phyloP scores from a whole-genome alignment of 371 early-diverging fungal species.

The Dinochytrium kinnereticum region DNA sequence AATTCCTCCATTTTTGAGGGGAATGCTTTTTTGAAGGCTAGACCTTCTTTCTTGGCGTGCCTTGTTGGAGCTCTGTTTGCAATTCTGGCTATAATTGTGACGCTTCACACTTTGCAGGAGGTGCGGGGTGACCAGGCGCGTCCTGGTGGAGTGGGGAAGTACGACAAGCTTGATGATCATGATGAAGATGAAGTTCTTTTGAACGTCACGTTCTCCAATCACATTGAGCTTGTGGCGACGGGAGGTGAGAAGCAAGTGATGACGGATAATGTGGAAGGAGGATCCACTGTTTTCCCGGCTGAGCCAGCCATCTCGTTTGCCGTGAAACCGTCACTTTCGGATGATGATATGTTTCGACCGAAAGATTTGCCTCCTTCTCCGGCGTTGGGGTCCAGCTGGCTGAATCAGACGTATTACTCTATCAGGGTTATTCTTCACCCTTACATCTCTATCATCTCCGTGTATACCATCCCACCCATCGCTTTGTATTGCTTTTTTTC shows the following conservation, averaged over 20 bases:
- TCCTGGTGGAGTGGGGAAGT: no score
- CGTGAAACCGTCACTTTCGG: neutral
- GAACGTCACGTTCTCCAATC: neutral
- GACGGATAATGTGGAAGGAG: no score
- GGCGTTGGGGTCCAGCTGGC: neutral
- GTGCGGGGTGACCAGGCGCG: neutral
- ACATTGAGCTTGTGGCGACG: neutral
- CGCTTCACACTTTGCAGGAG: slow-evolving; percentile 6
- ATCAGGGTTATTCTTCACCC: slow-evolving; percentile 1
- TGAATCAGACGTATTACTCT: neutral
- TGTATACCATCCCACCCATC: slow-evolving; percentile 33
- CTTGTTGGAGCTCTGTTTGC: slow-evolving; percentile 33
- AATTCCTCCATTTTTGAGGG: slow-evolving; percentile 37
- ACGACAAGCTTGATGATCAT: no score
- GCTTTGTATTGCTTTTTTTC: slow-evolving; percentile 34
- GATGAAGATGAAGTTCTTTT: neutral
- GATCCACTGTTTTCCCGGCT: no score
- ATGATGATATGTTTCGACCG: neutral
- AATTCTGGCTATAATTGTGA: slow-evolving; percentile 10
- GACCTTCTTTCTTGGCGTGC: slow-evolving; percentile 47
- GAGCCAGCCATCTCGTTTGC: no score
- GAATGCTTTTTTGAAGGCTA: slow-evolving; percentile 27
- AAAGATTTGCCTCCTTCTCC: neutral
- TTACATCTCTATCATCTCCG: slow-evolving; percentile 24
- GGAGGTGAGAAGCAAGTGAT: no score